Evolutionary conservation across 768 basidiomycete species (phyloP).

Genomic region (Mycena chlorophos): DNA sequence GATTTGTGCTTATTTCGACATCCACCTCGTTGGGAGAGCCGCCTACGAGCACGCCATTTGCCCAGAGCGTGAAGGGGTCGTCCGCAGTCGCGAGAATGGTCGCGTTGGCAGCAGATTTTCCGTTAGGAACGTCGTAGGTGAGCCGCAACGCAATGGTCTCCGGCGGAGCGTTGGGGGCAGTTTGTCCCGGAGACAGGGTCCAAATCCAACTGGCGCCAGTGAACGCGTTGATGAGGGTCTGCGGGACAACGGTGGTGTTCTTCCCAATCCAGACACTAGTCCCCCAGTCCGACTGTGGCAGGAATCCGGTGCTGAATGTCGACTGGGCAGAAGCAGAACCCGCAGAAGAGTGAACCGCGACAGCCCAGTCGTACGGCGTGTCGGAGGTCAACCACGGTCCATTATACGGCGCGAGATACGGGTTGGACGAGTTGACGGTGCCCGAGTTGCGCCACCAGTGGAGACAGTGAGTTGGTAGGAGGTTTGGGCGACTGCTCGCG

Average conservation of each 20-base stretch:
- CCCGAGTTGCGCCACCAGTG: constrained; percentile 22
- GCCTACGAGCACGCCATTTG: constrained; percentile 23
- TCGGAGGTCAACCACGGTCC: constrained; percentile 26
- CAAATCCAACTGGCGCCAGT: constrained; percentile 1
- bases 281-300: constrained; percentile 23
- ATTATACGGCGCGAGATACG: constrained; percentile 27
- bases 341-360: constrained; percentile 23
- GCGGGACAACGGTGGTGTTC: constrained; percentile 12
- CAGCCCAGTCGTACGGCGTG: constrained; percentile 29
- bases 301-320: constrained; percentile 28
- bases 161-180: not conserved
- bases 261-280: constrained; percentile 29
- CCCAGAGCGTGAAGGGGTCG: not conserved
- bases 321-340: constrained; percentile 24
- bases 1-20: constrained; percentile 26
- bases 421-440: constrained; percentile 18
- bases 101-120: not conserved
- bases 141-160: not conserved
- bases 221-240: constrained; percentile 21
- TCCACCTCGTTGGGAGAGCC: constrained; percentile 22
- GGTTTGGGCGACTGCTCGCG: constrained; percentile 20
- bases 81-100: not conserved
- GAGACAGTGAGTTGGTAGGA: constrained; percentile 28
- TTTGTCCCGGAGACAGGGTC: not conserved
- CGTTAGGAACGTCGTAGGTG: not conserved